Percentiles rank a stretch among this genome's conserved stretches.
phyloP scores from a whole-genome alignment of 2,329 filamentous ascomycete genomes.

The Claviceps maximensis region DNA sequence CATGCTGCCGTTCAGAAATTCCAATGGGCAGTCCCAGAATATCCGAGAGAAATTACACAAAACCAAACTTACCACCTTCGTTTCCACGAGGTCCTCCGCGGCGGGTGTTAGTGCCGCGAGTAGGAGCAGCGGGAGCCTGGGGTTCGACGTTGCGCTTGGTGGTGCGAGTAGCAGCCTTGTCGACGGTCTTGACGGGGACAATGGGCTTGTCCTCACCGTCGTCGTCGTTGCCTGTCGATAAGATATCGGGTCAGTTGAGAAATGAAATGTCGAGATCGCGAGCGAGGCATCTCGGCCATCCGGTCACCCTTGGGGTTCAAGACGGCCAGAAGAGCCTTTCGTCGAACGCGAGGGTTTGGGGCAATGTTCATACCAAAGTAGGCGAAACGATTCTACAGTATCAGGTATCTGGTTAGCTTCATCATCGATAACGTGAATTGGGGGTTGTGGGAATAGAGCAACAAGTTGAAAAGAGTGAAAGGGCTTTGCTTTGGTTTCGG shows the following conservation, averaged over 20 bases:
- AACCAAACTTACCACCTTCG: slow-evolving; percentile 62
- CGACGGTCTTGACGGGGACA: slow-evolving; percentile 76
- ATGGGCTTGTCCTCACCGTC: slow-evolving; percentile 56
- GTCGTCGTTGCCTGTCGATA: slow-evolving; percentile 42
- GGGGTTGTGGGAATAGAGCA: too few species aligned
- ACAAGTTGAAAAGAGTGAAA: too few species aligned
- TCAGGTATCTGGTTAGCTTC: background rate
- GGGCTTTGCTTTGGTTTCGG: too few species aligned
- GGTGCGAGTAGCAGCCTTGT: slow-evolving; percentile 64
- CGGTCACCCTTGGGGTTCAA: too few species aligned
- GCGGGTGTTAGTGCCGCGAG: slow-evolving; percentile 30
- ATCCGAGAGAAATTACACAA: background rate
- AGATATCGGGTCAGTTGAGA: slow-evolving; percentile 6
- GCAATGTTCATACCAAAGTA: slow-evolving; percentile 67
- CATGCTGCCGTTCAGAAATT: background rate
- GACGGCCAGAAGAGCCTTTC: slow-evolving; percentile 1
- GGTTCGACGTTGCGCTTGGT: slow-evolving; percentile 77
- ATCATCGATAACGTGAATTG: background rate
- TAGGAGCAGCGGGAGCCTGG: slow-evolving; percentile 53
- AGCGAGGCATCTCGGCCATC: background rate
- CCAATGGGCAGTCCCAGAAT: background rate
- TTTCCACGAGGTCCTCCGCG: slow-evolving; percentile 56
- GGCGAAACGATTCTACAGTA: slow-evolving; percentile 80
- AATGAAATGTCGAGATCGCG: background rate
- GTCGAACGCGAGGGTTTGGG: slow-evolving; percentile 11